phyloP scores from a whole-genome alignment of 257 asterid genomes.

The Gardenia jasminoides region DNA sequence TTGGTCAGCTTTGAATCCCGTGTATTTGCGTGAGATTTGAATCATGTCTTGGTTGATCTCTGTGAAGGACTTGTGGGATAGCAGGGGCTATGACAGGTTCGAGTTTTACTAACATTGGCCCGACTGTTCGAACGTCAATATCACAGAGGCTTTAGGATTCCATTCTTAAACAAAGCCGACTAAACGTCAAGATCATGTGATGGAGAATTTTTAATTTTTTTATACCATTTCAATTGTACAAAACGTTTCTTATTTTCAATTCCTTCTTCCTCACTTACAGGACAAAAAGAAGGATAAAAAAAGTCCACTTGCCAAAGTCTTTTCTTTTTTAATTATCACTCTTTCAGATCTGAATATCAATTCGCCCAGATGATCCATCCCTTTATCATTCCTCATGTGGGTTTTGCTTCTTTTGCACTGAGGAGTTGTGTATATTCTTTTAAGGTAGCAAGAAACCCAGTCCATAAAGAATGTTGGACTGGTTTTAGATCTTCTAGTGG shows the following conservation, averaged over 20 bases:
- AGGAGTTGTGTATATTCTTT: background rate
- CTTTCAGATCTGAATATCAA: slow-evolving; percentile 20
- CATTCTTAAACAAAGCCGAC: background rate
- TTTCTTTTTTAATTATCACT: background rate
- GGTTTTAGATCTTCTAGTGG: background rate
- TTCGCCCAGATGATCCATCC: background rate
- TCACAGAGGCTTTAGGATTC: background rate
- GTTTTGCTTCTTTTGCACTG: background rate
- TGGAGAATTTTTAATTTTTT: background rate
- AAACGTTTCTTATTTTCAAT: background rate
- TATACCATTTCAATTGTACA: background rate
- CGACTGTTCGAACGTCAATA: background rate
- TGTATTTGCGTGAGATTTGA: no score
- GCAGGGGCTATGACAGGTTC: background rate
- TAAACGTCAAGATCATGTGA: background rate
- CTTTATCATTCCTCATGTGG: background rate
- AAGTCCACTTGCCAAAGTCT: slow-evolving; percentile 22
- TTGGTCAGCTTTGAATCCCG: no score
- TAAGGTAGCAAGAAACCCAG: slow-evolving; percentile 2
- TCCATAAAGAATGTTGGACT: slow-evolving; percentile 12
- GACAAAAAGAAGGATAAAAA: slow-evolving; percentile 3
- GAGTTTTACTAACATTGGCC: background rate
- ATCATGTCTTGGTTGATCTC: no score
- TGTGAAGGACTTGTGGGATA: no score
- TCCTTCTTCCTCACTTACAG: slow-evolving; percentile 1